These are phyloP conservation scores for Pleurotus ostreatus DNA, from an alignment of 768 basidiomycete genomes.

Conservation along the genomic window DNA sequence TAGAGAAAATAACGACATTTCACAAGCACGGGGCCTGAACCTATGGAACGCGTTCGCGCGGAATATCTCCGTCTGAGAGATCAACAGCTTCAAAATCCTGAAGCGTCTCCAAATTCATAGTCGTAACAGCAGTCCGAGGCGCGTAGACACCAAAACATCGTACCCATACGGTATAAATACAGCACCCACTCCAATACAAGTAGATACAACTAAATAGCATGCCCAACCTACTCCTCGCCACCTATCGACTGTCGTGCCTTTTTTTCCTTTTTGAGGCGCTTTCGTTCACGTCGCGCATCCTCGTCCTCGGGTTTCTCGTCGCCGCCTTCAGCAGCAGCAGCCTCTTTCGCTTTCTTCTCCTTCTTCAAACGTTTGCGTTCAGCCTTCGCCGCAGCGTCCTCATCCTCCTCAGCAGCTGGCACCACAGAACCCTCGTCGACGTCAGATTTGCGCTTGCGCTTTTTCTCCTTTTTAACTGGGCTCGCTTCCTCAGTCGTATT, in stretches of 20 bases:
- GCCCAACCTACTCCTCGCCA: slow-evolving; percentile 18
- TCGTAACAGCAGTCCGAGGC: slow-evolving; percentile 1
- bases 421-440: slow-evolving; percentile 38
- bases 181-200: slow-evolving; percentile 3
- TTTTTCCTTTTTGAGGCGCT: slow-evolving; percentile 67
- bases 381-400: slow-evolving; percentile 43
- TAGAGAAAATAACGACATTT: not conserved
- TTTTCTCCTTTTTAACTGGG: slow-evolving; percentile 64
- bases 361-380: slow-evolving; percentile 62
- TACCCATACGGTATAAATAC: slow-evolving; percentile 5
- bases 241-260: slow-evolving; percentile 43
- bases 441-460: slow-evolving; percentile 79
- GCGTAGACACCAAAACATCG: not conserved
- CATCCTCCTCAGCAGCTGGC: slow-evolving; percentile 26
- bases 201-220: not conserved
- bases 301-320: slow-evolving; percentile 40
- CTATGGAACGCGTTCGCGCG: slow-evolving; percentile 66
- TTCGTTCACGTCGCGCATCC: slow-evolving; percentile 58
- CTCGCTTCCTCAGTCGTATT: slow-evolving; percentile 22
- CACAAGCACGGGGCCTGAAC: slow-evolving; percentile 64
- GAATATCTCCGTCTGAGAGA: slow-evolving; percentile 72
- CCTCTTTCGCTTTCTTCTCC: slow-evolving; percentile 54
- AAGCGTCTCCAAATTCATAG: too few relatives aligned
- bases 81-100: slow-evolving; percentile 17
- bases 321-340: slow-evolving; percentile 36